phyloP scores from a whole-genome alignment of 2,329 filamentous ascomycete genomes.

The Daldinia sp. region DNA sequence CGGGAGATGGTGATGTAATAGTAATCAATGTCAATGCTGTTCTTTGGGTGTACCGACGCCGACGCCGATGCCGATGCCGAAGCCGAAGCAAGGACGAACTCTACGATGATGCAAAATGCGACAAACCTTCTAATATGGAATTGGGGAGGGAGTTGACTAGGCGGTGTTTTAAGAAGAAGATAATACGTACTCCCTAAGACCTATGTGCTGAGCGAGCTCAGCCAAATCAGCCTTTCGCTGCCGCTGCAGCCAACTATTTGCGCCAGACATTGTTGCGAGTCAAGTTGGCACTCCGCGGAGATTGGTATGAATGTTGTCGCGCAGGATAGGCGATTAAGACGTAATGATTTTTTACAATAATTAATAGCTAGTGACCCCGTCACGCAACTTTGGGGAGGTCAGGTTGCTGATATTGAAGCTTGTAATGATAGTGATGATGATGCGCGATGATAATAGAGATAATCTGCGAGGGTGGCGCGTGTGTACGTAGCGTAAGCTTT shows the following conservation, averaged over 20 bases:
- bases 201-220: conserved; percentile 75
- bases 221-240: conserved; percentile 84
- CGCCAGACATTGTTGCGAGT: conserved; percentile 64
- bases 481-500: conserved; percentile 2
- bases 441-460: conserved; percentile 12
- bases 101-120: conserved; percentile 18
- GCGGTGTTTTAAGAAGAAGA: not conserved
- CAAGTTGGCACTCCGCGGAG: conserved; percentile 8
- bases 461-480: conserved; percentile 32
- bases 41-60: conserved; percentile 1
- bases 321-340: conserved; percentile 46
- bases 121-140: conserved; percentile 7
- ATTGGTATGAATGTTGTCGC: conserved; percentile 46
- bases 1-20: conserved; percentile 27
- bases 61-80: no score
- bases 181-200: conserved; percentile 73
- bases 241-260: conserved; percentile 76
- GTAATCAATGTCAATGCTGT: not conserved
- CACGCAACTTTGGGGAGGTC: conserved; percentile 25
- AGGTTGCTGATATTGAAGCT: not conserved
- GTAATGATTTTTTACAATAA: conserved; percentile 35
- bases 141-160: not conserved
- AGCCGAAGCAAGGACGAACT: conserved; percentile 2
- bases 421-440: conserved; percentile 2
- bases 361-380: conserved; percentile 36